Evolutionary conservation across 371 early-diverging fungal species (phyloP), one percentile per base, ranked within the genome.

Genomic region (Basidiobolus meristosporus): DNA sequence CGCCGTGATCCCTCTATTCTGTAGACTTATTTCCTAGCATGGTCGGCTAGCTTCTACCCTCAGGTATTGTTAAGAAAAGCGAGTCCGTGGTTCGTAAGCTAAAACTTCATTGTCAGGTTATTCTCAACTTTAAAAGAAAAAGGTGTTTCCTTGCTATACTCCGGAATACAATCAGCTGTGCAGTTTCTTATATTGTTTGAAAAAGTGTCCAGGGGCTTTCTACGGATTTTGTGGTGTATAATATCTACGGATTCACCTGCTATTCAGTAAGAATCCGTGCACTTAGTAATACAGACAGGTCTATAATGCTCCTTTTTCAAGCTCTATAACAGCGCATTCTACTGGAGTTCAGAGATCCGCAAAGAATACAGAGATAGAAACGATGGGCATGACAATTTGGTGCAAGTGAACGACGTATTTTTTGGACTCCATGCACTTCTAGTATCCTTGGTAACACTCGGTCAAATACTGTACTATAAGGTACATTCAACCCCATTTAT

Each of bases 221-320:
- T 0, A 61, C 88, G n/a, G 96, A 95, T 54, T 95, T 88, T 62
- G 45, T 89, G 2, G 67, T 66, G 43, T 77, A 80, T 48, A 91
- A 90, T 51, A 65, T 83, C 12, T 57, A 69, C 22, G 92, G 96
- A 4, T 95, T 95, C 41, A 31, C 70, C 0, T 87, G 82, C 54
- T 95, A 95, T 46, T 64, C 84, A 72, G 41, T n/a, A n/a, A n/a
- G n/a, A n/a, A n/a, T n/a, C n/a, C n/a, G n/a, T n/a, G n/a, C n/a
- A n/a, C n/a, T n/a, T n/a, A n/a, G n/a, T n/a, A n/a, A n/a, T n/a
- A n/a, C n/a, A n/a, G n/a, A n/a, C n/a, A n/a, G n/a, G n/a, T n/a
- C n/a, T n/a, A n/a, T n/a, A n/a, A n/a, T n/a, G n/a, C n/a, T n/a
- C n/a, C n/a, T n/a, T n/a, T n/a, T n/a, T n/a, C n/a, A n/a, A n/a